Conservation (phyloP, 129 eudicot species). For the Helichrysum umbraculigerum region DNA sequence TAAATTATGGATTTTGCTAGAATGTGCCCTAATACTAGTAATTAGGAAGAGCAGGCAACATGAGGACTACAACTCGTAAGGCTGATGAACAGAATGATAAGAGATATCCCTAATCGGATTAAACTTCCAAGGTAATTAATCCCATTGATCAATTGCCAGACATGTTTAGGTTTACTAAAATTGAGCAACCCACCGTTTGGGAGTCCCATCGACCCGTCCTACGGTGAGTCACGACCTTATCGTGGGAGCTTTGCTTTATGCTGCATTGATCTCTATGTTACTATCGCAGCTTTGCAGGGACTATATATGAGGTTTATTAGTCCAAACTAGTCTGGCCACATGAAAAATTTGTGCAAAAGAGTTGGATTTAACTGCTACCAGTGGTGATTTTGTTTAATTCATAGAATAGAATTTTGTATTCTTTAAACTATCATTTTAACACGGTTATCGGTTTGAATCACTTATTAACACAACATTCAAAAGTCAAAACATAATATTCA, state of each 20-base stretch:
- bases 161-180: not conserved
- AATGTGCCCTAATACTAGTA: not conserved
- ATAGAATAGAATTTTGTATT: not conserved
- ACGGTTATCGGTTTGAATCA: not conserved
- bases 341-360: not conserved
- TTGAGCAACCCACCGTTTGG: too few relatives aligned
- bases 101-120: not conserved
- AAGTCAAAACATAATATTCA: too few relatives aligned
- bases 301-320: too few relatives aligned
- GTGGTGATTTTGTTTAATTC: not conserved
- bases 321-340: not conserved
- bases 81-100: not conserved
- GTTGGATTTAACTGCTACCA: not conserved
- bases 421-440: not conserved
- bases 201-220: too few relatives aligned
- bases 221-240: too few relatives aligned
- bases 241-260: too few relatives aligned
- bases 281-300: too few relatives aligned
- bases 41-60: not conserved
- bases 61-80: not conserved
- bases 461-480: too few relatives aligned
- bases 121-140: not conserved
- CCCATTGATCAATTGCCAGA: not conserved
- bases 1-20: too few relatives aligned
- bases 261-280: too few relatives aligned